Conservation (phyloP, 106 monocot species). For the Apostasia shenzhenica region DNA sequence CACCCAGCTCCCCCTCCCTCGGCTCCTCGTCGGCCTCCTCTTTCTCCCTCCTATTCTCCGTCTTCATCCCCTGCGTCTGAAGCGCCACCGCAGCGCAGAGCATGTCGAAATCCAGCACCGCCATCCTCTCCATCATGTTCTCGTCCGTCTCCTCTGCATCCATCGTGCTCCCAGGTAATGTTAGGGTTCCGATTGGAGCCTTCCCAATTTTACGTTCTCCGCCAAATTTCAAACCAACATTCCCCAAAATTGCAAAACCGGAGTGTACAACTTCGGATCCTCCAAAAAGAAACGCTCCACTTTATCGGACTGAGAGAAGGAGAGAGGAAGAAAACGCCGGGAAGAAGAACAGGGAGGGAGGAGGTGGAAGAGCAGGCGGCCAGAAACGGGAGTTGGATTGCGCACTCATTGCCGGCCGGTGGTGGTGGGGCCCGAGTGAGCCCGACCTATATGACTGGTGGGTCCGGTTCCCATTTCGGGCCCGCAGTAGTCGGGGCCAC, state of each 20-base stretch:
- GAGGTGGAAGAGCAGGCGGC: not conserved
- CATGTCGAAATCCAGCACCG: constrained; percentile 86
- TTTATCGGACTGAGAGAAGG: not conserved
- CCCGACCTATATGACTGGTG: too few relatives aligned
- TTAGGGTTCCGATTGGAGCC: not conserved
- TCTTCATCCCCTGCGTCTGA: constrained; percentile 50
- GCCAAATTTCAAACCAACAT: not conserved
- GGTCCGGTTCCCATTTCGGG: too few relatives aligned
- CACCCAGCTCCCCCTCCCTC: constrained; percentile 24
- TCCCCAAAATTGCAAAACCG: not conserved
- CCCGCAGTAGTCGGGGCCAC: too few relatives aligned
- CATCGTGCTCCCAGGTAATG: not conserved
- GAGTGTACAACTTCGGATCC: not conserved
- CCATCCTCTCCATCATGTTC: constrained; percentile 5
- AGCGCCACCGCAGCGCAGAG: constrained; percentile 82
- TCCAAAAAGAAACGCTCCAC: not conserved
- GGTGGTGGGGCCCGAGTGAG: too few relatives aligned
- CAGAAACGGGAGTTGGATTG: not conserved
- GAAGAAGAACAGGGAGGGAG: not conserved
- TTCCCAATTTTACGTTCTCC: not conserved
- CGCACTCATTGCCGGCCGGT: not conserved
- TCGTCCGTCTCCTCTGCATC: constrained; percentile 15
- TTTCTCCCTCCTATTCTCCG: constrained; percentile 12
- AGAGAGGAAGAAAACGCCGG: not conserved
- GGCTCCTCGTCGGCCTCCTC: constrained; percentile 11